A percentile compares a stretch with the other conserved stretches of the same genome.
Evolutionary conservation across 2,329 filamentous ascomycete species (phyloP).

Genomic region (Chaetomium sp.): DNA sequence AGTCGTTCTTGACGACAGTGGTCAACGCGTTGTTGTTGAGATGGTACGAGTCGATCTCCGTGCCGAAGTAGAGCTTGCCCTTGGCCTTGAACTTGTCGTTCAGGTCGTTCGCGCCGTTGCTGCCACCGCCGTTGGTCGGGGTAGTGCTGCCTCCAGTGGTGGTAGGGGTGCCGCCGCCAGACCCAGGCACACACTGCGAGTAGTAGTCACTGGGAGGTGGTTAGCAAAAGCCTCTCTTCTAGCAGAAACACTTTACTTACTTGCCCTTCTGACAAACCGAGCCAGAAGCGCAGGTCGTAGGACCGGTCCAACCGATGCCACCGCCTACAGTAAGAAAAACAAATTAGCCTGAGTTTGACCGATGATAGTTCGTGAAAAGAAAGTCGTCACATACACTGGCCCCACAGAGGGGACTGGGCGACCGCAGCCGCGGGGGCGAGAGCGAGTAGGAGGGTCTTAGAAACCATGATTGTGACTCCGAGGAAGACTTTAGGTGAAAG

Average conservation of each 20-base stretch:
- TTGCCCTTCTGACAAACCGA: conserved; percentile 8
- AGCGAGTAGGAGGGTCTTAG: conserved; percentile 8
- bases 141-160: conserved; percentile 1
- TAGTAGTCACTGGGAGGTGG: conserved; percentile 12
- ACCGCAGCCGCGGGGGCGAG: conserved; percentile 9
- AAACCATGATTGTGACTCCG: conserved; percentile 11
- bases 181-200: conserved; percentile 13
- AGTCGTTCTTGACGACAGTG: conserved; percentile 7
- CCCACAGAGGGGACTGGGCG: conserved; percentile 14
- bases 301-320: conserved; percentile 7
- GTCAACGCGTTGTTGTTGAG: conserved; percentile 10
- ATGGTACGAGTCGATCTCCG: conserved; percentile 13
- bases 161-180: neutral
- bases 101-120: neutral
- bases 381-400: conserved; percentile 11
- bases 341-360: neutral
- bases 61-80: conserved; percentile 12
- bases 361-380: neutral
- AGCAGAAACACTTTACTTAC: neutral
- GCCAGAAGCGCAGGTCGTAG: conserved; percentile 14
- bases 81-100: conserved; percentile 13
- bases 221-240: conserved; percentile 1
- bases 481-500: conserved; percentile 1
- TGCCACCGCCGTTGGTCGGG: conserved; percentile 4
- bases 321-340: conserved; percentile 5